Conservation (phyloP, 2,329 filamentous ascomycete species). For the Myriangium duriaei region DNA sequence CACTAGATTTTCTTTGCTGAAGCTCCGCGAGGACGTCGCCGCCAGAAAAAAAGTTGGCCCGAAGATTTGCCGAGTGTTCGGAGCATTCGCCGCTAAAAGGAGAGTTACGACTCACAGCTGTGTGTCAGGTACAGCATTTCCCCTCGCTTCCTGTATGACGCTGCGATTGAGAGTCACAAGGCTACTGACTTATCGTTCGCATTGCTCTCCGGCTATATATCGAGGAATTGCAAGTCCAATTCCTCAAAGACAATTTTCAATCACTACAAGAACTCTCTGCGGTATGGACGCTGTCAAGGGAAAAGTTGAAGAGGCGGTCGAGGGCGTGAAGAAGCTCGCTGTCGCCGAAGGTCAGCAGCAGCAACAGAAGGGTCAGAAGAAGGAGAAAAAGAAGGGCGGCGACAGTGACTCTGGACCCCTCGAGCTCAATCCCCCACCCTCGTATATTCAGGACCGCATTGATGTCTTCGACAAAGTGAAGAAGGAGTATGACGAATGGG, state of each 20-base stretch:
- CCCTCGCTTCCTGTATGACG: background rate
- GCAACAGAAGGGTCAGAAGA: constrained; percentile 26
- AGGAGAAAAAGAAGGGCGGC: constrained; percentile 36
- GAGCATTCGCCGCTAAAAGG: background rate
- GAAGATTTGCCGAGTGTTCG: background rate
- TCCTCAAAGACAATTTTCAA: background rate
- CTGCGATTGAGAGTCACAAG: background rate
- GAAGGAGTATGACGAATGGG: constrained; percentile 67
- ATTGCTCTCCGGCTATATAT: background rate
- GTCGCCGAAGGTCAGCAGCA: constrained; percentile 26
- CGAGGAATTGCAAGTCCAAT: background rate
- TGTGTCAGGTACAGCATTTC: no score
- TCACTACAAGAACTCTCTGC: constrained; percentile 4
- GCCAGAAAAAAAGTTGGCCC: background rate
- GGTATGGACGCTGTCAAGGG: constrained; percentile 15
- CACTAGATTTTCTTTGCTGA: background rate
- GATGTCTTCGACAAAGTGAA: constrained; percentile 82
- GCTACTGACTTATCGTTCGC: background rate
- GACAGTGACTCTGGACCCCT: constrained; percentile 29
- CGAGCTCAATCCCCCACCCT: constrained; percentile 45
- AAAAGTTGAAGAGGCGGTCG: constrained; percentile 42
- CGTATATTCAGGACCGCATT: constrained; percentile 73
- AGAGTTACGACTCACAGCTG: no score
- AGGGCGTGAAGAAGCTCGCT: constrained; percentile 48
- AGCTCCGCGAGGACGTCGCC: no score